Percentiles rank a stretch among this genome's conserved stretches.
Evolutionary conservation across 345 rosid species (phyloP).

Genomic region (Sisymbrium irio): DNA sequence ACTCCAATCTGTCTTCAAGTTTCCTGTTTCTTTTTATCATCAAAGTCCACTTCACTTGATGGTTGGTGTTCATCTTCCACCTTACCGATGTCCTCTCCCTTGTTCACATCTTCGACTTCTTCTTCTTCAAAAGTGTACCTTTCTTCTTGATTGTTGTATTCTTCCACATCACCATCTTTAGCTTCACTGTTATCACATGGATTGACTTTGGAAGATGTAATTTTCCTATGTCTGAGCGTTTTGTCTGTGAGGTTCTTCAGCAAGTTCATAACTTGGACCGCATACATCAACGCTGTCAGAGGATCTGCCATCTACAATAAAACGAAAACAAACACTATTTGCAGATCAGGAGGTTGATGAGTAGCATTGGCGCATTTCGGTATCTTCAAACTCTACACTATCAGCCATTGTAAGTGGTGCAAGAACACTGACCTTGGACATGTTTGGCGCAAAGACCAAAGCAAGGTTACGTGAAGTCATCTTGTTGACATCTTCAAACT

Average conservation of each 20-base stretch:
- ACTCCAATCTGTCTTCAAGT: background rate
- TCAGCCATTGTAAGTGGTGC: too few species aligned
- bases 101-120: slow-evolving; percentile 21
- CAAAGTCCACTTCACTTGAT: background rate
- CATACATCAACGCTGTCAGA: slow-evolving; percentile 79
- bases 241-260: slow-evolving; percentile 64
- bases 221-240: slow-evolving; percentile 57
- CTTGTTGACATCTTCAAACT: slow-evolving; percentile 73
- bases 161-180: slow-evolving; percentile 10
- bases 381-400: too few species aligned
- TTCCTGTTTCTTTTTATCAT: slow-evolving; percentile 4
- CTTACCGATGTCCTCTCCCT: background rate
- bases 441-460: slow-evolving; percentile 92
- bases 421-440: slow-evolving; percentile 65
- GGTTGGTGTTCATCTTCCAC: slow-evolving; percentile 5
- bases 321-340: background rate
- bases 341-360: too few species aligned
- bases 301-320: slow-evolving; percentile 87
- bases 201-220: slow-evolving; percentile 30
- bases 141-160: slow-evolving; percentile 5
- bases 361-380: too few species aligned
- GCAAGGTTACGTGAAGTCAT: slow-evolving; percentile 91
- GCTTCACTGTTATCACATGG: slow-evolving; percentile 45
- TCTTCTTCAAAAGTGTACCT: slow-evolving; percentile 15
- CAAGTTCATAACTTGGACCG: slow-evolving; percentile 94